These are phyloP conservation scores for Kuraishia hungarica DNA, from an alignment of 805 yeast species.

Conservation along the genomic window DNA sequence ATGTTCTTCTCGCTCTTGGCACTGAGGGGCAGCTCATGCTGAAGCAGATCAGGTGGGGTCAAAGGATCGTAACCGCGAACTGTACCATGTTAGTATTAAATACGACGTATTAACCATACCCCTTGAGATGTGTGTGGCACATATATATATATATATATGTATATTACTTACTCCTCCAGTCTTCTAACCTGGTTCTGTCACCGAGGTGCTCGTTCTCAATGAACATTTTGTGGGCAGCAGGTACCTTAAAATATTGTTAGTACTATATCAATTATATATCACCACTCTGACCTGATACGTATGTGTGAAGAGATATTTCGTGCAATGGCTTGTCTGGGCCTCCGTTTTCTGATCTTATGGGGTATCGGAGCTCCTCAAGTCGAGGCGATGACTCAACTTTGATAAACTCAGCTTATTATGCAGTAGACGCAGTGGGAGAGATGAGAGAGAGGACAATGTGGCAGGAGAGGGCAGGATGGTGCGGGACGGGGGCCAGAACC, in stretches of 20 bases:
- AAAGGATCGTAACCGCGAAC: constrained; percentile 90
- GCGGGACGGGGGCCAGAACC: too few species aligned
- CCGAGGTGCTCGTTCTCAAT: constrained; percentile 78
- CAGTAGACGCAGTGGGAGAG: background rate
- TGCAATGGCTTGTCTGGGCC: too few species aligned
- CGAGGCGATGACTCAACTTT: background rate
- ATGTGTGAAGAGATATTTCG: too few species aligned
- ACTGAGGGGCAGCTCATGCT: constrained; percentile 71
- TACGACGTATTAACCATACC: too few species aligned
- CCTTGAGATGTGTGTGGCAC: too few species aligned
- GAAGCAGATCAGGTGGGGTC: constrained; percentile 85
- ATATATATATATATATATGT: too few species aligned
- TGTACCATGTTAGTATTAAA: background rate
- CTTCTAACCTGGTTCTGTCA: constrained; percentile 70
- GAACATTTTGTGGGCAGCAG: constrained; percentile 49
- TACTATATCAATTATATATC: too few species aligned
- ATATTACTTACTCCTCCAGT: constrained; percentile 37
- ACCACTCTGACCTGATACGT: too few species aligned
- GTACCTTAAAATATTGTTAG: background rate
- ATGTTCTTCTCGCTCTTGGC: constrained; percentile 52
- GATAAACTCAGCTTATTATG: background rate
- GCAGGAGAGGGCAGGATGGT: too few species aligned
- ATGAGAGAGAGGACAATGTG: too few species aligned
- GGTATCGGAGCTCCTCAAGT: too few species aligned
- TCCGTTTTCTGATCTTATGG: too few species aligned